Evolutionary conservation across 164 flowering plant species (phyloP).

Genomic region (Santalum album): DNA sequence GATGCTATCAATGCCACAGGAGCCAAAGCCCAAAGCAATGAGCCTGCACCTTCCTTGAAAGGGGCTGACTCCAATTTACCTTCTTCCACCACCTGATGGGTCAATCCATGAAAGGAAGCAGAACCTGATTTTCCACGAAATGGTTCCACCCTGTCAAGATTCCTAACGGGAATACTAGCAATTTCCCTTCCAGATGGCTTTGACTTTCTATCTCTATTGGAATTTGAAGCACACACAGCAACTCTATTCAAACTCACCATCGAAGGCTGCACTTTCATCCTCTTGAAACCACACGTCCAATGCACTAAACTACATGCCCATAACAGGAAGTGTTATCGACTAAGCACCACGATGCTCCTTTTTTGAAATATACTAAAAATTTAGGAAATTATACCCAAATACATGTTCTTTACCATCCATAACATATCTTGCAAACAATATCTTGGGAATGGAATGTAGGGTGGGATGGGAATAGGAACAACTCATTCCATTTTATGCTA

Average conservation of each 20-base stretch:
- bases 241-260: constrained; percentile 8
- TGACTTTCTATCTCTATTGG: constrained; percentile 6
- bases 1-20: constrained; percentile 63
- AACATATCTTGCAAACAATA: too few relatives aligned
- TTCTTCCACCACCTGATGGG: constrained; percentile 64
- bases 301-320: constrained; percentile 3
- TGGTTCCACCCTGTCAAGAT: constrained; percentile 30
- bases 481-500: neutral
- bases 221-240: constrained; percentile 12
- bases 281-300: constrained; percentile 6
- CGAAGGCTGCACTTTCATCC: neutral
- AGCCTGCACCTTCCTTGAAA: constrained; percentile 48
- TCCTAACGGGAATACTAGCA: constrained; percentile 1
- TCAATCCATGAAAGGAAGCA: constrained; percentile 65
- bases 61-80: constrained; percentile 55
- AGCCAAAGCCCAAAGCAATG: constrained; percentile 59
- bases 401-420: neutral
- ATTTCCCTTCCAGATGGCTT: neutral
- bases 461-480: too few relatives aligned
- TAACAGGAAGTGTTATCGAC: neutral
- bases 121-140: constrained; percentile 77
- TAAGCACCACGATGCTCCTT: neutral
- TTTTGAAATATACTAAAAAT: too few relatives aligned
- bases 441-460: too few relatives aligned
- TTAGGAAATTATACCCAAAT: neutral